Evolutionary conservation across 495 filamentous ascomycete species (phyloP).

Genomic region (Neohortaea acidophila): DNA sequence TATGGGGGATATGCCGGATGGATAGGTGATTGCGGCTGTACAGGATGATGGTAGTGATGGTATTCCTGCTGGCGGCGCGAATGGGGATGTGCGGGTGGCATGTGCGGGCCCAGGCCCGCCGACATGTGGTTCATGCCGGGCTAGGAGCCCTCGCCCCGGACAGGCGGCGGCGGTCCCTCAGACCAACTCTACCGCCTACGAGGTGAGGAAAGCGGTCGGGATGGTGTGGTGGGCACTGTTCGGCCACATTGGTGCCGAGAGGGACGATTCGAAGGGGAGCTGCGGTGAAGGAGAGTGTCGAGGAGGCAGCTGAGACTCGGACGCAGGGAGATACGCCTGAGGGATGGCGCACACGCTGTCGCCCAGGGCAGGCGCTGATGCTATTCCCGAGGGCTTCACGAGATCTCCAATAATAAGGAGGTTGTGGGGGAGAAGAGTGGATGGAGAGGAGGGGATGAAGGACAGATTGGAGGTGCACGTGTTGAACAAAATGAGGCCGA

Average conservation of each 20-base stretch:
- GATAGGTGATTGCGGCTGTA: constrained; percentile 23
- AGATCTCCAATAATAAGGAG: too few species aligned
- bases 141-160: constrained; percentile 4
- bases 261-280: too few species aligned
- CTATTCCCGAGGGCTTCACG: too few species aligned
- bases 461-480: too few species aligned
- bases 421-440: too few species aligned
- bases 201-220: neutral
- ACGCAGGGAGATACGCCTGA: too few species aligned
- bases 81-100: constrained; percentile 22
- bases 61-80: constrained; percentile 23
- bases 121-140: constrained; percentile 13
- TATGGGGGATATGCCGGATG: constrained; percentile 24
- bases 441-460: too few species aligned
- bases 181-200: constrained; percentile 4
- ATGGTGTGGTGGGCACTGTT: neutral
- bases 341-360: too few species aligned
- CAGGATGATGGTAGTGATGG: constrained; percentile 19
- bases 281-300: too few species aligned
- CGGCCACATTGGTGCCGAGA: neutral
- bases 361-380: too few species aligned
- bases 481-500: too few species aligned
- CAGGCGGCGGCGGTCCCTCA: constrained; percentile 7
- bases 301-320: too few species aligned
- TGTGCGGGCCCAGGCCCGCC: constrained; percentile 12